A percentile compares a stretch with the other conserved stretches of the same genome.
These are phyloP conservation scores for Akebia trifoliata DNA, from an alignment of 164 flowering plant genomes.

Conservation along the genomic window DNA sequence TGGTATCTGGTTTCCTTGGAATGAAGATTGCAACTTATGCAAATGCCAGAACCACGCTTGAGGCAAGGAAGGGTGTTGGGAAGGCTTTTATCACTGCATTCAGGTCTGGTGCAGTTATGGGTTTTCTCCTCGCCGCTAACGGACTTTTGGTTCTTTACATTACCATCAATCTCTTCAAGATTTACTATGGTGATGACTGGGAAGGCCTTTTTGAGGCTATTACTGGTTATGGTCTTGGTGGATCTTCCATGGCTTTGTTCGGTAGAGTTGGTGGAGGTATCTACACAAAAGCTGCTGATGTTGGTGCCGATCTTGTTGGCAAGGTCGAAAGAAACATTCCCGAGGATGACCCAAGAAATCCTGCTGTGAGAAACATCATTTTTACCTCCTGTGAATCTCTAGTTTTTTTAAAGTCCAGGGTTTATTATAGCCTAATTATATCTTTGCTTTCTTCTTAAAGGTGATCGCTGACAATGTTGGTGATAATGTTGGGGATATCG, in stretches of 20 bases:
- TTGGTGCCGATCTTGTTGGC: constrained; percentile 88
- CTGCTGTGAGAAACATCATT: constrained; percentile 41
- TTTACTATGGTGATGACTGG: constrained; percentile 82
- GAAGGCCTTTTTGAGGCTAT: constrained; percentile 75
- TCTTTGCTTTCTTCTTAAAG: constrained; percentile 9
- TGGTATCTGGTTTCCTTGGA: constrained; percentile 69
- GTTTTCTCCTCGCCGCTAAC: constrained; percentile 77
- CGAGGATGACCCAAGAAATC: constrained; percentile 80
- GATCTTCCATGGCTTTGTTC: constrained; percentile 81
- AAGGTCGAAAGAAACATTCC: constrained; percentile 78
- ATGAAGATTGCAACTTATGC: constrained; percentile 86
- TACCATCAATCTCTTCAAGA: constrained; percentile 59
- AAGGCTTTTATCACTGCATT: constrained; percentile 72
- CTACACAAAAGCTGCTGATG: constrained; percentile 81
- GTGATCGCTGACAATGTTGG: constrained; percentile 33
- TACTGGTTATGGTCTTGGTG: constrained; percentile 82
- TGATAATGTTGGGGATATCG: constrained; percentile 22
- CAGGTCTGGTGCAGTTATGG: constrained; percentile 82
- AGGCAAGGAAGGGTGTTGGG: constrained; percentile 80
- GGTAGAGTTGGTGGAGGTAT: constrained; percentile 83
- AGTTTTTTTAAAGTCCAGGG: neutral
- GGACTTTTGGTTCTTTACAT: constrained; percentile 71
- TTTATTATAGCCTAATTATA: neutral
- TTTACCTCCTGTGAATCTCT: neutral
- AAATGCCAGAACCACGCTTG: constrained; percentile 77